Conservation (phyloP, 768 basidiomycete species). For the Termitomyces sp. region DNA sequence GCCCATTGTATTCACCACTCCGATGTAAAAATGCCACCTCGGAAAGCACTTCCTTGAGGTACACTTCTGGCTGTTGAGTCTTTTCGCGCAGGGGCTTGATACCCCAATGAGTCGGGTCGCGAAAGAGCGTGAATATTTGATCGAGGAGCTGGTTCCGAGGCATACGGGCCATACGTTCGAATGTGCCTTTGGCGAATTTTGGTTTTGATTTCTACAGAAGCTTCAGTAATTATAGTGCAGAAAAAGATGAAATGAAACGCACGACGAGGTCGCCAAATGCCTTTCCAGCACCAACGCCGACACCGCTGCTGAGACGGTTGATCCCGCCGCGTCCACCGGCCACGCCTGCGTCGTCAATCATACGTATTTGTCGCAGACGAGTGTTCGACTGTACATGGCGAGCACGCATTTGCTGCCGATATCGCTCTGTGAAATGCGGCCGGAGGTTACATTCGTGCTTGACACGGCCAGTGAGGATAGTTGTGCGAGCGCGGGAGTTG, state of each 20-base stretch:
- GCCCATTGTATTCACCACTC: constrained; percentile 74
- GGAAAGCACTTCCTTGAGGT: constrained; percentile 76
- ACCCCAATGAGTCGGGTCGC: constrained; percentile 76
- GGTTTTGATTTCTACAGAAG: constrained; percentile 53
- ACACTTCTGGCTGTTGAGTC: constrained; percentile 82
- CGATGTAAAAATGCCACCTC: constrained; percentile 76
- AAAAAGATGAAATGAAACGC: constrained; percentile 21
- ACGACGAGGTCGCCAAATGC: constrained; percentile 68
- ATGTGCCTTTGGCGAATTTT: constrained; percentile 62
- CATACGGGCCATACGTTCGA: constrained; percentile 90
- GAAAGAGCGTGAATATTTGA: constrained; percentile 73
- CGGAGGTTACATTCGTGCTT: constrained; percentile 78
- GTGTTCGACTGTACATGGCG: constrained; percentile 63
- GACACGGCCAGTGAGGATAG: constrained; percentile 73
- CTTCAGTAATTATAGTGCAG: constrained; percentile 1
- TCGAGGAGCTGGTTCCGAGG: constrained; percentile 86
- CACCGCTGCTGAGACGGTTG: constrained; percentile 76
- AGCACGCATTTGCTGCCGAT: constrained; percentile 69
- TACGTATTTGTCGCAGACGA: constrained; percentile 58
- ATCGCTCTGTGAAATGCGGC: constrained; percentile 62
- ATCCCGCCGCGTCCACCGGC: constrained; percentile 68
- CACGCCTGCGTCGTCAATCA: constrained; percentile 69
- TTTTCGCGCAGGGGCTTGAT: constrained; percentile 72
- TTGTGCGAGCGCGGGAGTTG: constrained; percentile 65
- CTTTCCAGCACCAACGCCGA: constrained; percentile 48